These are phyloP conservation scores for Backusella circina DNA, from an alignment of 192 early-diverging fungal genomes.

Conservation along the genomic window DNA sequence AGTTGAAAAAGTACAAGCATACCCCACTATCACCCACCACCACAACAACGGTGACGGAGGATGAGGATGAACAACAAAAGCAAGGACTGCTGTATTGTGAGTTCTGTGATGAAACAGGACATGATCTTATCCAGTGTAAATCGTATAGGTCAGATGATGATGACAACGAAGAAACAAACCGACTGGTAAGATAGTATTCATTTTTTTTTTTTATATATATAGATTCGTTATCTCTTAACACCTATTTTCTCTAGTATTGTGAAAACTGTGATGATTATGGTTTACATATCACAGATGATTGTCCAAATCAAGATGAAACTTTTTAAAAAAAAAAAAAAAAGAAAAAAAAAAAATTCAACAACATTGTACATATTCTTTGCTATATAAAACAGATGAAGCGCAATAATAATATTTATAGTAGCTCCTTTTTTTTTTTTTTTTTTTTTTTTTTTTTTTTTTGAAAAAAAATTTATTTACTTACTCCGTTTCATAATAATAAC, in stretches of 20 bases:
- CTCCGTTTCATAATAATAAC: no score
- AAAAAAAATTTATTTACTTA: no score
- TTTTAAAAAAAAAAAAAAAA: slow-evolving; percentile 37
- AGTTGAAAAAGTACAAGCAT: slow-evolving; percentile 27
- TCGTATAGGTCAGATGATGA: slow-evolving; percentile 3
- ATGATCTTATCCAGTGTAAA: slow-evolving; percentile 55
- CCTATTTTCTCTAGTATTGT: slow-evolving; percentile 55
- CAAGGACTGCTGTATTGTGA: slow-evolving; percentile 54
- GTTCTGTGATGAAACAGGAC: slow-evolving; percentile 61
- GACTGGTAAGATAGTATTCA: neutral
- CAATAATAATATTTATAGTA: no score
- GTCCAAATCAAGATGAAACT: slow-evolving; percentile 69
- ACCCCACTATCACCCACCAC: neutral
- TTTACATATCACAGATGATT: slow-evolving; percentile 64
- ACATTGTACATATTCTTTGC: no score
- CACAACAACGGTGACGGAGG: neutral
- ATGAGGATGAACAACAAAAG: slow-evolving; percentile 21
- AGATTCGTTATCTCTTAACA: neutral
- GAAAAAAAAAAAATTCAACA: no score
- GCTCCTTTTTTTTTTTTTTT: no score
- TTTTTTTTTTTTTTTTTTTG: no score
- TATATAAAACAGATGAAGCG: no score
- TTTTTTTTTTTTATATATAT: neutral
- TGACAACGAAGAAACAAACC: neutral
- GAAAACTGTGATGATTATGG: slow-evolving; percentile 74